These are phyloP conservation scores for Sequoia sempervirens DNA, from an alignment of 75 land plant genomes.

Conservation along the genomic window DNA sequence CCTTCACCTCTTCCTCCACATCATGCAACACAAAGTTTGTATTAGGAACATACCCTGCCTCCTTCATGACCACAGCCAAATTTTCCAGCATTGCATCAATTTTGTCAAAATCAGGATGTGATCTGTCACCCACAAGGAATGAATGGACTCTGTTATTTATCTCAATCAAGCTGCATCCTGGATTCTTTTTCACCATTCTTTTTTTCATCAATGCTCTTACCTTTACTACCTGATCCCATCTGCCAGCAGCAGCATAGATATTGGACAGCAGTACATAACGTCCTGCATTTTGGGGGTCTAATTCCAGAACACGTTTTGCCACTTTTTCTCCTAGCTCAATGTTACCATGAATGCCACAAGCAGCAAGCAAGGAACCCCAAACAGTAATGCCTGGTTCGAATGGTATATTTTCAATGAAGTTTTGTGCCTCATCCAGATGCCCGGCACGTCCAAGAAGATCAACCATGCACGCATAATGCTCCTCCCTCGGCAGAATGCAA, in stretches of 20 bases:
- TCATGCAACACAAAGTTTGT: slow-evolving; percentile 6
- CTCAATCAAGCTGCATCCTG: slow-evolving; percentile 22
- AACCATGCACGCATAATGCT: slow-evolving; percentile 22
- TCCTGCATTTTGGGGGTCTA: slow-evolving; percentile 12
- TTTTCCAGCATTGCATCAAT: slow-evolving; percentile 5
- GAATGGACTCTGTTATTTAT: slow-evolving; percentile 9
- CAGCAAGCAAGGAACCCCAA: slow-evolving; percentile 29
- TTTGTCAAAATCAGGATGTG: slow-evolving; percentile 1
- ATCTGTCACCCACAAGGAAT: slow-evolving; percentile 2
- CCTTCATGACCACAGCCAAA: neutral
- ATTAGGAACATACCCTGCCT: slow-evolving; percentile 1
- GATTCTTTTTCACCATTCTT: slow-evolving; percentile 8
- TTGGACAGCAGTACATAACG: slow-evolving; percentile 15
- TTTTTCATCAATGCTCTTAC: slow-evolving; percentile 7
- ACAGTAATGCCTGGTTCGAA: neutral
- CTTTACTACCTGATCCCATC: slow-evolving; percentile 11
- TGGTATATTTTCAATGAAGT: slow-evolving; percentile 20
- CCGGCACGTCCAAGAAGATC: slow-evolving; percentile 27
- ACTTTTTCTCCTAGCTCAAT: slow-evolving; percentile 9
- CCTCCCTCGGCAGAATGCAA: slow-evolving; percentile 2
- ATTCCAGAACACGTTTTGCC: slow-evolving; percentile 10
- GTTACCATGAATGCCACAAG: slow-evolving; percentile 18
- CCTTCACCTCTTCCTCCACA: slow-evolving; percentile 1
- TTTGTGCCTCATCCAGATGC: slow-evolving; percentile 9
- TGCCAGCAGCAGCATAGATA: slow-evolving; percentile 17